Base-by-base conservation (phyloP, 176 grass and related monocot species). In the Carex littledalei region DNA sequence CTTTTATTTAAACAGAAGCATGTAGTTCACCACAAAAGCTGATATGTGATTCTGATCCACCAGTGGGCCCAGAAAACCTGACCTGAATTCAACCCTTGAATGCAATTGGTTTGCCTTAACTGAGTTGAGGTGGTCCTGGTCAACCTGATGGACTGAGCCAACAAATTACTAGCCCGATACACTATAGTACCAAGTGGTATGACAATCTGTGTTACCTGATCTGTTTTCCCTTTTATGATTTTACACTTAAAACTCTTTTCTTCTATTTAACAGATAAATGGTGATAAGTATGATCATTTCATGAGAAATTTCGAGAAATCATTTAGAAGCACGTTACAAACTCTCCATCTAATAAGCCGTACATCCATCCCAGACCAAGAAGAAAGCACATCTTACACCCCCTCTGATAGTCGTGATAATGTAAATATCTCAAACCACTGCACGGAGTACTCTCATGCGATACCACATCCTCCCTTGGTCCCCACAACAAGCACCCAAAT, bases 271-370 rank as follows among this genome's bases (percentile, higher is more conserved):
- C 90, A 99, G 96, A 89, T 94, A 84, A 91, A 99, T 90, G 96
- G 96, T 47, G 85, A 92, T 55, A 95, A 87, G 62, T 91, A 93
- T 45, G 85, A 94, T 78, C 88, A 35, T 88, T 99, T 99, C 68
- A 64, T 92, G 50, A 94, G 77, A 67, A 99, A 92, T 58, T 99
- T 99, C n/a, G 91, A 93, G 61, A 99, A 99, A 81, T 99, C 96
- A 61, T 99, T 99, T 84, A 85, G 87, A 85, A 99, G 89, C 90
- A 95, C 96, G 84, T 88, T 95, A 65, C 93, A 88, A 64, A 99
- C 93, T 7, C 96, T 99, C 57, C 84, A 89, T 86, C 77, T 88
- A 81, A 89, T 99, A 72, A 99, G 88, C 71, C 80, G 84, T 67
- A 83, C 80, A 85, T 89, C 89, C 82, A 43, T 84, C 52, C 69